These are phyloP conservation scores for Licmophora abbreviata DNA, from an alignment of 108 stramenopile genomes.

Conservation along the genomic window DNA sequence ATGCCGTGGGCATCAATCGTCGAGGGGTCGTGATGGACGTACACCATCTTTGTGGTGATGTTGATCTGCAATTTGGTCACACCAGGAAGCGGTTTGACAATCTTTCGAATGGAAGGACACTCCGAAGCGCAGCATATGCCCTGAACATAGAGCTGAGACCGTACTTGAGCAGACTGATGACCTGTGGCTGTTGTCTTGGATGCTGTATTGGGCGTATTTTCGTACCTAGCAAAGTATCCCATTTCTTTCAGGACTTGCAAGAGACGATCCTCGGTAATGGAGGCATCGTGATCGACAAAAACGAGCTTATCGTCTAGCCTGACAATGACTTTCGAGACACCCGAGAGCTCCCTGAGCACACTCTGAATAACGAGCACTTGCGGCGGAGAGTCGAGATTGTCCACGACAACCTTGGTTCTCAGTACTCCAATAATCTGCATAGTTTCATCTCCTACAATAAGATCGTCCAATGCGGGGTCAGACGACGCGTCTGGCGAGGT, in stretches of 20 bases:
- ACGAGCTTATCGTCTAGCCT: conserved; percentile 41
- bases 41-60: conserved; percentile 68
- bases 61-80: conserved; percentile 67
- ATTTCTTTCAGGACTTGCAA: conserved; percentile 14
- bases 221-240: conserved; percentile 7
- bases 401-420: conserved; percentile 6
- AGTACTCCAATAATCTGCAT: conserved; percentile 4
- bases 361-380: conserved; percentile 41
- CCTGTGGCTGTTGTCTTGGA: conserved; percentile 3
- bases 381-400: conserved; percentile 4
- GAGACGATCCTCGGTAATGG: conserved; percentile 2
- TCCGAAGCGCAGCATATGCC: conserved; percentile 84
- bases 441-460: neutral
- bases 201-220: neutral
- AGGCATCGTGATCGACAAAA: conserved; percentile 46
- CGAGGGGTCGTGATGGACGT: conserved; percentile 53
- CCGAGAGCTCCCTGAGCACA: conserved; percentile 39
- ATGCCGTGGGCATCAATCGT: conserved; percentile 32
- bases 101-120: conserved; percentile 48
- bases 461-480: neutral
- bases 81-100: conserved; percentile 55
- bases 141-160: conserved; percentile 35
- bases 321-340: conserved; percentile 45
- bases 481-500: neutral
- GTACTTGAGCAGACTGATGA: conserved; percentile 14